phyloP scores from a whole-genome alignment of 2,329 filamentous ascomycete genomes.

The Trichoderma koningii region DNA sequence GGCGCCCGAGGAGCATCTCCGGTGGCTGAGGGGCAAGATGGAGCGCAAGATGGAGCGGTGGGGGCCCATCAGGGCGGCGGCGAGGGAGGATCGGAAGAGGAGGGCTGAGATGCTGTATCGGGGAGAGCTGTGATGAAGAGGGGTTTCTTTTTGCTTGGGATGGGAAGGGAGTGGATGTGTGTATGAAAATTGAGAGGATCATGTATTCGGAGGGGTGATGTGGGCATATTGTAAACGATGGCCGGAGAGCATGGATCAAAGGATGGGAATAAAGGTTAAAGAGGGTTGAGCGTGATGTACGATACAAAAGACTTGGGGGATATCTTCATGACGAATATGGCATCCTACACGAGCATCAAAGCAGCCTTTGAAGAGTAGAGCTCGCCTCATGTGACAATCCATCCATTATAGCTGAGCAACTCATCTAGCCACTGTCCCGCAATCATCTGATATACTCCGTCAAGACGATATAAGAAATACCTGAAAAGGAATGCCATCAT shows the following conservation, averaged over 20 bases:
- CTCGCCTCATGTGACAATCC: not conserved
- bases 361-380: not conserved
- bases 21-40: constrained; percentile 48
- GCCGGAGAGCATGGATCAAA: not conserved
- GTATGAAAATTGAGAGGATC: no score
- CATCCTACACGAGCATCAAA: not conserved
- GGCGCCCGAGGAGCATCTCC: constrained; percentile 51
- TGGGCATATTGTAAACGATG: not conserved
- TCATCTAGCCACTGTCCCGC: not conserved
- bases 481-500: not conserved
- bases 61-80: constrained; percentile 58
- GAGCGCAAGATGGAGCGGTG: constrained; percentile 56
- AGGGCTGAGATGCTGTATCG: constrained; percentile 55
- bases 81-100: constrained; percentile 57
- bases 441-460: not conserved
- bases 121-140: constrained; percentile 49
- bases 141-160: no score
- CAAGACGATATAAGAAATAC: not conserved
- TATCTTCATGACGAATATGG: constrained; percentile 7
- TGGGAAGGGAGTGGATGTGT: not conserved
- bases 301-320: constrained; percentile 12
- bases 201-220: not conserved
- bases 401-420: constrained; percentile 4
- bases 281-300: constrained; percentile 12
- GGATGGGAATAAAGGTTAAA: not conserved